Evolutionary conservation across 192 early-diverging fungal species (phyloP).

Genomic region (Lobulomyces angularis): DNA sequence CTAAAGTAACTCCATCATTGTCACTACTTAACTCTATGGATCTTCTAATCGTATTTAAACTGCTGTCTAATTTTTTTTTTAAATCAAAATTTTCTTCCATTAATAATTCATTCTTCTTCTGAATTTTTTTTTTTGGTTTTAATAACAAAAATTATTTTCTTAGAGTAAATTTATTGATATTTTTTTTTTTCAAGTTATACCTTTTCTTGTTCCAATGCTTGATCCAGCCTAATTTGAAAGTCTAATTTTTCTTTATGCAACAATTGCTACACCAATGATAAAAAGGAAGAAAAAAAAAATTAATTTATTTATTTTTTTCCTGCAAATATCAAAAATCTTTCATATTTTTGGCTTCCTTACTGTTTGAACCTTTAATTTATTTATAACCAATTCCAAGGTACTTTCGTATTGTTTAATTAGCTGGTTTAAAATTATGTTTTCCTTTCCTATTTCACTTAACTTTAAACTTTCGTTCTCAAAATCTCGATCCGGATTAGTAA

Average conservation of each 20-base stretch:
- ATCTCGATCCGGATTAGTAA: no score
- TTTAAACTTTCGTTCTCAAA: no score
- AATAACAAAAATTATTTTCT: not conserved
- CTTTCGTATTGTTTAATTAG: slow-evolving; percentile 40
- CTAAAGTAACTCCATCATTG: slow-evolving; percentile 1
- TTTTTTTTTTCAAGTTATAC: slow-evolving; percentile 4
- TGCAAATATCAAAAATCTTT: not conserved
- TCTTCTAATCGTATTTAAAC: slow-evolving; percentile 13
- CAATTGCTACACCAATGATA: no score
- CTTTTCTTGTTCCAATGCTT: slow-evolving; percentile 16
- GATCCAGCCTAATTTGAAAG: slow-evolving; percentile 17
- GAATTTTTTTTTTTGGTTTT: no score
- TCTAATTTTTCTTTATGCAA: slow-evolving; percentile 26
- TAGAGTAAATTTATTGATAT: not conserved
- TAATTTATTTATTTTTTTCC: not conserved
- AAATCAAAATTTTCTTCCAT: slow-evolving; percentile 12
- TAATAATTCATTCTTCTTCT: slow-evolving; percentile 9
- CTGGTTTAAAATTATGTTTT: slow-evolving; percentile 32
- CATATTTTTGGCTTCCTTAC: slow-evolving; percentile 9
- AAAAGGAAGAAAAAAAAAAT: not conserved
- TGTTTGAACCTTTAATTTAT: slow-evolving; percentile 34
- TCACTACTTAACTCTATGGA: slow-evolving; percentile 12
- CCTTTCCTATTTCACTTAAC: slow-evolving; percentile 34
- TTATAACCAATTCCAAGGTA: slow-evolving; percentile 39
- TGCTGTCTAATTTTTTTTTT: slow-evolving; percentile 13